Evolutionary conservation across 331 rosid species (phyloP).

Genomic region (Rosa hybrid): DNA sequence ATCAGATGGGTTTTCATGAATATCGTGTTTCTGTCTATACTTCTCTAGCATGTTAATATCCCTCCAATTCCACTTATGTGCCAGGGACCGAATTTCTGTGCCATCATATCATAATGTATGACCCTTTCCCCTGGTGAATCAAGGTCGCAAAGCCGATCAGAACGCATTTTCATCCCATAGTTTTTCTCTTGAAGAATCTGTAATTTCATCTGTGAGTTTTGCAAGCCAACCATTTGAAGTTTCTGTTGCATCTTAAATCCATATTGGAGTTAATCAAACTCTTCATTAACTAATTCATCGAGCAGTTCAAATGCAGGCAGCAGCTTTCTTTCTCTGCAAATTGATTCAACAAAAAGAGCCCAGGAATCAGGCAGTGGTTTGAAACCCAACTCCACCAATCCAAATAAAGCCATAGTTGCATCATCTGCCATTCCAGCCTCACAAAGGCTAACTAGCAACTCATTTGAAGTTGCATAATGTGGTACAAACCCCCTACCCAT

Average conservation of each 20-base stretch:
- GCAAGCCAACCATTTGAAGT: neutral
- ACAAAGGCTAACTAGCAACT: slow-evolving; percentile 63
- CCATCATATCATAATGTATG: neutral
- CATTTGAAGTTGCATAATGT: slow-evolving; percentile 83
- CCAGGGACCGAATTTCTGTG: neutral
- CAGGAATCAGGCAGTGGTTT: slow-evolving; percentile 66
- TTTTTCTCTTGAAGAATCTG: neutral
- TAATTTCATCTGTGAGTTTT: neutral
- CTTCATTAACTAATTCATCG: slow-evolving; percentile 47
- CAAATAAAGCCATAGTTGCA: slow-evolving; percentile 55
- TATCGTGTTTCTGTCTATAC: neutral
- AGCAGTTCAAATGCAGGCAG: slow-evolving; percentile 65
- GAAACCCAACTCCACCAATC: slow-evolving; percentile 69
- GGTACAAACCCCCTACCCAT: slow-evolving; percentile 74
- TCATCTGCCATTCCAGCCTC: slow-evolving; percentile 62
- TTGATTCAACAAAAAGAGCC: slow-evolving; percentile 55
- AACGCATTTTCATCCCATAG: neutral
- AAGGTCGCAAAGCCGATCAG: neutral
- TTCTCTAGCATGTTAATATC: no score
- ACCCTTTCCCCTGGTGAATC: neutral
- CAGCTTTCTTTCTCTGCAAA: slow-evolving; percentile 68
- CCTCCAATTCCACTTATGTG: neutral
- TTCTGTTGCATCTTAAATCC: slow-evolving; percentile 19
- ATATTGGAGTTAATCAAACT: slow-evolving; percentile 5
- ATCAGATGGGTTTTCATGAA: no score